phyloP scores from a whole-genome alignment of 371 early-diverging fungal species.

The Furculomyces boomerangus region DNA sequence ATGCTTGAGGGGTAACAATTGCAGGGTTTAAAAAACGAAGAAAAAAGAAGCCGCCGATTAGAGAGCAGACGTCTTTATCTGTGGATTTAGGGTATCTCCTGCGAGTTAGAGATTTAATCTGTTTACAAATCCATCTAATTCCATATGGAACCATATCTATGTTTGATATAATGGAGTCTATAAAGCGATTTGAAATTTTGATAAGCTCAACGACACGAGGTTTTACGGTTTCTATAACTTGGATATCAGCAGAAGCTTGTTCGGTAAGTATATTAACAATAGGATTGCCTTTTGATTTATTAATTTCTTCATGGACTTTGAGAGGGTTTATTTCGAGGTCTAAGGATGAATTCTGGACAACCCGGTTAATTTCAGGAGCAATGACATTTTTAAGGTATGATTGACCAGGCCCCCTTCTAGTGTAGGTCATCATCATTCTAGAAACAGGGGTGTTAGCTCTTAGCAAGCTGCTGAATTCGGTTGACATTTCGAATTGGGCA shows the following conservation, averaged over 20 bases:
- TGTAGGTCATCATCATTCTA: slow-evolving; percentile 92
- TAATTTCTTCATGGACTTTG: slow-evolving; percentile 71
- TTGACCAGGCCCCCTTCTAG: slow-evolving; percentile 83
- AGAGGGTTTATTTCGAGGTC: slow-evolving; percentile 82
- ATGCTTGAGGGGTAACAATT: slow-evolving; percentile 85
- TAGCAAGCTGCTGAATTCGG: slow-evolving; percentile 68
- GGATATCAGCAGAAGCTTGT: slow-evolving; percentile 47
- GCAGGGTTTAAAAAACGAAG: slow-evolving; percentile 94
- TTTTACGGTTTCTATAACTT: slow-evolving; percentile 63
- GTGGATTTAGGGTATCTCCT: slow-evolving; percentile 69
- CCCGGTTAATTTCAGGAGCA: slow-evolving; percentile 54
- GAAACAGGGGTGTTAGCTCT: slow-evolving; percentile 91
- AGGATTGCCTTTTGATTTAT: slow-evolving; percentile 32
- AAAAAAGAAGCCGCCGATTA: slow-evolving; percentile 95
- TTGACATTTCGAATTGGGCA: slow-evolving; percentile 72
- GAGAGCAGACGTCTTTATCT: slow-evolving; percentile 71
- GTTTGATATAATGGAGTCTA: slow-evolving; percentile 63
- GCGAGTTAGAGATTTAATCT: slow-evolving; percentile 83
- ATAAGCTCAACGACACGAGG: slow-evolving; percentile 68
- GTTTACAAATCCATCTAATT: slow-evolving; percentile 97
- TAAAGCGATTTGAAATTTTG: slow-evolving; percentile 66
- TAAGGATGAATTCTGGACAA: slow-evolving; percentile 54
- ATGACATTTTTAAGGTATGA: slow-evolving; percentile 76
- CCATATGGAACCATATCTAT: slow-evolving; percentile 80
- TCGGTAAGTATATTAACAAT: slow-evolving; percentile 53